Evolutionary conservation across 352 stramenopile genomes (phyloP).

Genomic region (Phytophthora pini): DNA sequence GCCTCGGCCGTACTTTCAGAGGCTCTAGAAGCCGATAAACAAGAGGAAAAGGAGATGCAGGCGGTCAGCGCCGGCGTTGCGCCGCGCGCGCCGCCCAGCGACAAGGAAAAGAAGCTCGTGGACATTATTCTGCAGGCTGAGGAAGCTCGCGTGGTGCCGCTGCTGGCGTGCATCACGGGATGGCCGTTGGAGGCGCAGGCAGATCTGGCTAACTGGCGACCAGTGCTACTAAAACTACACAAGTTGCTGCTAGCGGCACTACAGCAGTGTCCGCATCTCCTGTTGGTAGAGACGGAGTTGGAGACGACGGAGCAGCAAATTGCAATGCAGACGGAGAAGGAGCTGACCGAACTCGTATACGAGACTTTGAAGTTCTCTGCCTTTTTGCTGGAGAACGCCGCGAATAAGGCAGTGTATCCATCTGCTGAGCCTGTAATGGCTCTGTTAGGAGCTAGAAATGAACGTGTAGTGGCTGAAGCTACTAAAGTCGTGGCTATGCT

Average conservation of each 20-base stretch:
- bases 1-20: not conserved
- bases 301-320: constrained; percentile 23
- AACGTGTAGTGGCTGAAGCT: constrained; percentile 72
- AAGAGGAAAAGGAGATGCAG: constrained; percentile 36
- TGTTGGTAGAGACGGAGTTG: constrained; percentile 43
- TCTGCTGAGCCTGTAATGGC: constrained; percentile 56
- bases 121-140: constrained; percentile 62
- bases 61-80: constrained; percentile 23
- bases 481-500: constrained; percentile 80
- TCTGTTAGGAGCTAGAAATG: constrained; percentile 70
- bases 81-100: constrained; percentile 48
- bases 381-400: constrained; percentile 80
- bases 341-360: constrained; percentile 63
- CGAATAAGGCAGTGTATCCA: constrained; percentile 80
- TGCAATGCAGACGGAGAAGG: constrained; percentile 37
- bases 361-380: constrained; percentile 79
- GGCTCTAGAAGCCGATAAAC: constrained; percentile 15
- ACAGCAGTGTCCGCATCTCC: constrained; percentile 46
- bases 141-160: constrained; percentile 49
- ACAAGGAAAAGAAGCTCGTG: constrained; percentile 67
- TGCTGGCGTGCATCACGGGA: constrained; percentile 73
- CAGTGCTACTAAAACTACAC: constrained; percentile 66
- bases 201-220: constrained; percentile 72
- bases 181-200: constrained; percentile 87
- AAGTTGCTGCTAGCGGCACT: constrained; percentile 51